Percentiles rank a stretch among this genome's conserved stretches.
phyloP scores from a whole-genome alignment of 2,329 filamentous ascomycete species.

The Colletotrichum musae region DNA sequence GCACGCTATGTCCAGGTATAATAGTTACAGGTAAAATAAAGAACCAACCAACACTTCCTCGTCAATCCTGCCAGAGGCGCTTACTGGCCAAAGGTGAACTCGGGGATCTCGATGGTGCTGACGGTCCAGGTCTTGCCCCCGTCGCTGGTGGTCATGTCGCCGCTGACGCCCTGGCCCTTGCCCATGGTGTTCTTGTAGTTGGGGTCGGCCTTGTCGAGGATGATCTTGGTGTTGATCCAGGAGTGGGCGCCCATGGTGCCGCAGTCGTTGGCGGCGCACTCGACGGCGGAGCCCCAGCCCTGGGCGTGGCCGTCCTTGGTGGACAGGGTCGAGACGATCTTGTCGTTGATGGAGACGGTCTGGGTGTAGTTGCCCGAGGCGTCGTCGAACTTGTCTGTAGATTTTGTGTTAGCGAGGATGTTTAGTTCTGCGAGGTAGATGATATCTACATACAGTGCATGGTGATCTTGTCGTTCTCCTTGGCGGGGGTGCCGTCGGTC shows the following conservation, averaged over 20 bases:
- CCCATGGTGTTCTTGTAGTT: constrained; percentile 36
- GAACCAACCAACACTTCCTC: background rate
- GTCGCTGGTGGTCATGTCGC: constrained; percentile 33
- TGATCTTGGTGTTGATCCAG: constrained; percentile 39
- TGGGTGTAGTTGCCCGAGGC: constrained; percentile 36
- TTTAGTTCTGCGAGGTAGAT: background rate
- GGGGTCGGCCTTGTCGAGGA: constrained; percentile 36
- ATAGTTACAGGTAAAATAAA: constrained; percentile 12
- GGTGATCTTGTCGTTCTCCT: constrained; percentile 34
- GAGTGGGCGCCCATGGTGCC: constrained; percentile 57
- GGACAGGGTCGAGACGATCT: constrained; percentile 58
- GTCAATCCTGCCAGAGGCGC: too few relatives aligned
- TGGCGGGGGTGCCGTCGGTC: constrained; percentile 29
- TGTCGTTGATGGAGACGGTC: constrained; percentile 36
- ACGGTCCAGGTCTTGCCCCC: constrained; percentile 38
- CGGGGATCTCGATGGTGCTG: constrained; percentile 34
- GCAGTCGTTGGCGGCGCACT: constrained; percentile 83
- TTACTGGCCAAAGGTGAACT: constrained; percentile 33
- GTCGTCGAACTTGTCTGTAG: constrained; percentile 34
- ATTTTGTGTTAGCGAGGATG: background rate
- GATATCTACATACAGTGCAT: constrained; percentile 28
- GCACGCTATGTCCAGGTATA: constrained; percentile 21
- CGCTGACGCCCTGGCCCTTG: constrained; percentile 35
- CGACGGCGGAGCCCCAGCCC: constrained; percentile 62
- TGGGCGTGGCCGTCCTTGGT: constrained; percentile 58